Percentiles rank a stretch among this genome's conserved stretches.
Evolutionary conservation across 768 basidiomycete species (phyloP).

Genomic region (Leucocoprinus birnbaumii): DNA sequence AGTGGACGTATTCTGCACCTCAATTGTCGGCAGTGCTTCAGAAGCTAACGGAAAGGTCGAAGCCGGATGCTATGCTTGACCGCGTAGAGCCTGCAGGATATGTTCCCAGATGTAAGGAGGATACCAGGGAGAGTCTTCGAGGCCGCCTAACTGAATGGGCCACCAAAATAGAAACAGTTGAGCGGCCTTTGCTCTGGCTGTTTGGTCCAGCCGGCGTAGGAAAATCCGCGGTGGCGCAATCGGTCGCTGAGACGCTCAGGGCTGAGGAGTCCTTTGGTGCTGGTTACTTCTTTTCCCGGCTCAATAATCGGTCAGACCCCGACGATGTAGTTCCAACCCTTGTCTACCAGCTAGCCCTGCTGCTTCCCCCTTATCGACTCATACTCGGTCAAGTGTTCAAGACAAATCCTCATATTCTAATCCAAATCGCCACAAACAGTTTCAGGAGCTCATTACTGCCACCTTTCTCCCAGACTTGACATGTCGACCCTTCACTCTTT

Average conservation of each 20-base stretch:
- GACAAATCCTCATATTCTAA: background rate
- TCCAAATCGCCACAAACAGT: background rate
- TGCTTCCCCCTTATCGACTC: background rate
- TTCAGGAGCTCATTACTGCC: background rate
- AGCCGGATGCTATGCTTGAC: background rate
- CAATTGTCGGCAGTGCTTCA: no score
- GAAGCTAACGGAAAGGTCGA: no score
- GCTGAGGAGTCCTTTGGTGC: background rate
- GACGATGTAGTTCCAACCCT: background rate
- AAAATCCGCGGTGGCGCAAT: background rate
- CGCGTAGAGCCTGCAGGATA: background rate
- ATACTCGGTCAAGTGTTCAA: background rate
- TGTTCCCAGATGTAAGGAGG: background rate
- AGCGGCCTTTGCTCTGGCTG: slow-evolving; percentile 1
- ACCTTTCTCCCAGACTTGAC: background rate
- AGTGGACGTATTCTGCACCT: no score
- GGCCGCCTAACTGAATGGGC: background rate
- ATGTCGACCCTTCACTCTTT: background rate
- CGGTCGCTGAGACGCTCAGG: background rate
- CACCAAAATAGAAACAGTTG: no score
- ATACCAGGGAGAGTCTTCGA: background rate
- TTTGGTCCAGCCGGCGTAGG: background rate
- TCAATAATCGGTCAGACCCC: background rate
- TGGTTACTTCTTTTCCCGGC: background rate
- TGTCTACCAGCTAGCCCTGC: background rate